Percentiles rank a stretch among this genome's conserved stretches.
Evolutionary conservation across 2,329 filamentous ascomycete species (phyloP).

Genomic region (Sporothrix sp.): DNA sequence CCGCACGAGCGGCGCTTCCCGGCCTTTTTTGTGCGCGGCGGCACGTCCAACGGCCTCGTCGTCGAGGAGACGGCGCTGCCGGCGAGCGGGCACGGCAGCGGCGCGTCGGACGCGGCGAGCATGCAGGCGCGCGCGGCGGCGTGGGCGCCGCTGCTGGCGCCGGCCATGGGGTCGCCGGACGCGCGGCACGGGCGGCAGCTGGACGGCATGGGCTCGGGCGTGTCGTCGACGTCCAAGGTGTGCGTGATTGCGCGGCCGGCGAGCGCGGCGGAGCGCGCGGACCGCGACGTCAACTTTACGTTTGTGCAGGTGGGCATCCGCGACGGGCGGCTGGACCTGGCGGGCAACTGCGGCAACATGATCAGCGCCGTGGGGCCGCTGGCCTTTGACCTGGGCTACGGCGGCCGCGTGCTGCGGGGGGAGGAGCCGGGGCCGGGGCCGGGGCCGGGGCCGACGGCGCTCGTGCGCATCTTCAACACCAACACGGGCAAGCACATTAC

Average conservation of each 20-base stretch:
- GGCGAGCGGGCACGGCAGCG: not conserved
- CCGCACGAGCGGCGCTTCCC: constrained; percentile 18
- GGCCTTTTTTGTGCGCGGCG: constrained; percentile 24
- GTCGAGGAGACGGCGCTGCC: constrained; percentile 20
- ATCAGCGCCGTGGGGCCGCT: constrained; percentile 56
- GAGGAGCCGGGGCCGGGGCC: too few relatives aligned
- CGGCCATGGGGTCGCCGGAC: constrained; percentile 55
- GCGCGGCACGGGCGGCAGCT: constrained; percentile 56
- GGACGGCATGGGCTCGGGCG: constrained; percentile 59
- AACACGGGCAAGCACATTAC: constrained; percentile 52
- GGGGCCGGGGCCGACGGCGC: constrained; percentile 22
- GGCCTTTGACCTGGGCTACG: constrained; percentile 45
- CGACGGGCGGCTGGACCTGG: constrained; percentile 50
- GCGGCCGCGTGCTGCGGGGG: constrained; percentile 10
- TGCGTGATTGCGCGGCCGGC: constrained; percentile 51
- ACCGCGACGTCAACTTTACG: constrained; percentile 55
- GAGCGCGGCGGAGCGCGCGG: constrained; percentile 17
- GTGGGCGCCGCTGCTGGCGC: constrained; percentile 20
- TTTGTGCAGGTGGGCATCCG: constrained; percentile 61
- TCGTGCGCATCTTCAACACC: constrained; percentile 57
- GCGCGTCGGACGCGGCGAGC: not conserved
- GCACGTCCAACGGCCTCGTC: constrained; percentile 25
- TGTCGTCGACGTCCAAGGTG: constrained; percentile 61
- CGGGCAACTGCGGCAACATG: constrained; percentile 72
- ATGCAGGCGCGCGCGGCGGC: constrained; percentile 10